Conservation (phyloP, 2,329 filamentous ascomycete genomes). For the Penicillium fuscoglaucum region DNA sequence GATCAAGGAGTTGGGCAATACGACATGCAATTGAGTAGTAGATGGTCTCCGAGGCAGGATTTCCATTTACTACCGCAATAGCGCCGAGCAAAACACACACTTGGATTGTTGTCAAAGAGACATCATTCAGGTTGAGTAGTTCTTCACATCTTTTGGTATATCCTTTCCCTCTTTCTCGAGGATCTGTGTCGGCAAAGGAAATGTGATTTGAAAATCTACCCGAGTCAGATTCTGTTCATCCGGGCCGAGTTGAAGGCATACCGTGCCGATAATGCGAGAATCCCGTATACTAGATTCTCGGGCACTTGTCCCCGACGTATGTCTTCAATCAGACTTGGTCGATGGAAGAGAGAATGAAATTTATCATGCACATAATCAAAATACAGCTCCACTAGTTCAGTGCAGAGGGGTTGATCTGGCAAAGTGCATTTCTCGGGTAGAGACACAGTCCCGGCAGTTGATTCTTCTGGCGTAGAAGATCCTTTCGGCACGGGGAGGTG, state of each 20-base stretch:
- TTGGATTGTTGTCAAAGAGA: slow-evolving; percentile 42
- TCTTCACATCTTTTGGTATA: slow-evolving; percentile 17
- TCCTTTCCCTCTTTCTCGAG: slow-evolving; percentile 16
- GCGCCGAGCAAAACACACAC: slow-evolving; percentile 44
- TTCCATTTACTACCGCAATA: slow-evolving; percentile 38
- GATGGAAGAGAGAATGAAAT: slow-evolving; percentile 21
- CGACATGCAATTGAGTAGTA: slow-evolving; percentile 43
- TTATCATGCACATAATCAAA: slow-evolving; percentile 24
- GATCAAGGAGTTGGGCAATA: slow-evolving; percentile 39
- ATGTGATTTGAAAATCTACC: slow-evolving; percentile 14
- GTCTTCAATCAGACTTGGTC: slow-evolving; percentile 17
- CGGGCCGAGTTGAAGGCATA: slow-evolving; percentile 2
- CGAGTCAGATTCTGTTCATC: slow-evolving; percentile 3
- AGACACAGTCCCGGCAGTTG: background rate
- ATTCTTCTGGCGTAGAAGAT: background rate
- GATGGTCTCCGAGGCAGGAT: slow-evolving; percentile 36
- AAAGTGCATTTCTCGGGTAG: background rate
- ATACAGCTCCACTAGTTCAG: slow-evolving; percentile 18
- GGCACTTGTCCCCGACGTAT: slow-evolving; percentile 10
- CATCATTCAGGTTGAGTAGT: slow-evolving; percentile 38
- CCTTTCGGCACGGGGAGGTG: background rate
- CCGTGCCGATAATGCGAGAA: slow-evolving; percentile 22
- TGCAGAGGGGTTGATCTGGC: slow-evolving; percentile 9
- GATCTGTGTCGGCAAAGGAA: slow-evolving; percentile 13
- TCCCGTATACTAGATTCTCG: slow-evolving; percentile 16